Evolutionary conservation across 1,139 yeast genomes (phyloP), one percentile per base, ranked within the genome.

Genomic region (Saccharomyces hybrid): DNA sequence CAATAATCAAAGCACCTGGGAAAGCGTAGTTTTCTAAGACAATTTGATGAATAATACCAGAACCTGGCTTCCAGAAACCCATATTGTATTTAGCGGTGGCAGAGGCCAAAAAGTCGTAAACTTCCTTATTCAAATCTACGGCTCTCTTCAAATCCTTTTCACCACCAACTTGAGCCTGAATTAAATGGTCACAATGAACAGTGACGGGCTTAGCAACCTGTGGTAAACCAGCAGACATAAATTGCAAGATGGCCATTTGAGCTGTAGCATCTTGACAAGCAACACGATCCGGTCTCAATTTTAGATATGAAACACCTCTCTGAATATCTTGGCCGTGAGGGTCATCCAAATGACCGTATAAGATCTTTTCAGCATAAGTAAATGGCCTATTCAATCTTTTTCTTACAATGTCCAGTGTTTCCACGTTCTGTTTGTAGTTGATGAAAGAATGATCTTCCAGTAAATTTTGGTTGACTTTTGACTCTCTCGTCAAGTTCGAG

Each of bases 231-330:
- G 96, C 96, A 64, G 96, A 86, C 97, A 91, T 91, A 76, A 91
- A 91, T 80, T 93, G 99, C 72, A 93, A 80, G 69, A 93, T 88
- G 64, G 98, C 98, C 99, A 93, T 93, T 79, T 93, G 99, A 64
- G 99, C 99, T 61, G 98, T 91, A 65, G 99, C 99, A 81, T 93
- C 99, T 80, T 93, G 99, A 82, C 97, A 91, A 58, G 99, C 98
- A 67, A 93, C 98, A 79, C 99, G 88, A 76, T 93, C 99, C 57
- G 99, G 99, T 79, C 97, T 88, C 73, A 93, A 84, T 78, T 93
- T 91, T 77, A 93, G 82, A 79, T 93, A 93, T 46, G 96, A 87
- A 59, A 86, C 88, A 78, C 99, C 99, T 77, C 98, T 88, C 78
- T 86, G 88, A 67, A 91, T 90, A 60, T 88, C 96, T 79, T 90